Conservation (phyloP, 2,329 filamentous ascomycete species). For the Fusarium tuaranense region DNA sequence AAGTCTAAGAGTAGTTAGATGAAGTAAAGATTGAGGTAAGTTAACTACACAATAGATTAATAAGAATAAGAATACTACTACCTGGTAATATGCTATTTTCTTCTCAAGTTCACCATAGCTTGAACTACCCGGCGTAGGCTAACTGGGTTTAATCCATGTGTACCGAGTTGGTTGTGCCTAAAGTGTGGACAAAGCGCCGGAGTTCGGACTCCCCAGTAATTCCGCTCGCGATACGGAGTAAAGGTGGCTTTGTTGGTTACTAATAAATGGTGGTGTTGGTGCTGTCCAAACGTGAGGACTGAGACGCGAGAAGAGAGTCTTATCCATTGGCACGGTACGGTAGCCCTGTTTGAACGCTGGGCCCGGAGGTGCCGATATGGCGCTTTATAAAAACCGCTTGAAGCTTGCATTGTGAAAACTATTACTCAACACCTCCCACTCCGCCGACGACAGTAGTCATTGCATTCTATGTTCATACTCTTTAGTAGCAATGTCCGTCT, state of each 20-base stretch:
- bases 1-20: slow-evolving; percentile 13
- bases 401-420: not conserved
- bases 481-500: not conserved
- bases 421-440: not conserved
- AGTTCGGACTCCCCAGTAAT: not conserved
- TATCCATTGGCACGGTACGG: not conserved
- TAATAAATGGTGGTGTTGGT: not conserved
- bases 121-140: too few relatives aligned
- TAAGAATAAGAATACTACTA: not conserved
- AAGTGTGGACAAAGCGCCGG: not conserved
- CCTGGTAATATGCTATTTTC: not conserved
- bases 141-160: not conserved
- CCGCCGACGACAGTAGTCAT: not conserved
- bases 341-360: not conserved
- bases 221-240: not conserved
- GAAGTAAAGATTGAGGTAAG: not conserved
- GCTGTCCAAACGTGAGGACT: not conserved
- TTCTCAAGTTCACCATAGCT: not conserved
- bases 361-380: not conserved
- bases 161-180: not conserved
- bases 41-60: not conserved
- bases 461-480: not conserved
- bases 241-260: not conserved
- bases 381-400: not conserved
- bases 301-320: not conserved